Percentiles rank a stretch among this genome's conserved stretches.
phyloP scores from a whole-genome alignment of 176 grass and related monocot genomes.

The Eragrostis nindensis region DNA sequence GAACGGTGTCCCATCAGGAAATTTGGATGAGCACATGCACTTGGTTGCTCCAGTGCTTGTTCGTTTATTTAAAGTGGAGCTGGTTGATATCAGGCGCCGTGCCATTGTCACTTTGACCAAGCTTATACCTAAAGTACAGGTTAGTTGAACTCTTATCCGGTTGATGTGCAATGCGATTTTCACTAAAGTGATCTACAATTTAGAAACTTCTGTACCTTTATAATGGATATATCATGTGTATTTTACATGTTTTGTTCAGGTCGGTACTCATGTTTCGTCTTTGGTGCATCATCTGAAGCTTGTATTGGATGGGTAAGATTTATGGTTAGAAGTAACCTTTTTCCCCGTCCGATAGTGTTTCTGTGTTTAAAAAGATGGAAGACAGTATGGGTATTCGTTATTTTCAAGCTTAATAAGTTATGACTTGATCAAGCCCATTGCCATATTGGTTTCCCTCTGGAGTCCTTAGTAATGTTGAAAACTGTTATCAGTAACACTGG shows the following conservation, averaged over 20 bases:
- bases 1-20: constrained; percentile 54
- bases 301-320: constrained; percentile 94
- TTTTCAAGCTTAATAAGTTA: background rate
- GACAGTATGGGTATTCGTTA: no score
- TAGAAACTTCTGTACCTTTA: constrained; percentile 37
- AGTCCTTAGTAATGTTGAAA: no score
- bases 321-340: constrained; percentile 24
- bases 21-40: constrained; percentile 98
- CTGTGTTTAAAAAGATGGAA: no score
- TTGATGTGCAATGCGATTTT: constrained; percentile 26
- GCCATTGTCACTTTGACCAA: constrained; percentile 86
- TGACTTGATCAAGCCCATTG: background rate
- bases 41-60: constrained; percentile 94
- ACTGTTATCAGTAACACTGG: background rate
- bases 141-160: constrained; percentile 49
- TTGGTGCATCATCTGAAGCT: constrained; percentile 97
- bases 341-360: no score
- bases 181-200: background rate
- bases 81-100: constrained; percentile 71
- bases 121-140: constrained; percentile 97
- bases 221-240: background rate
- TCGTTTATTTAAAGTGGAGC: constrained; percentile 97
- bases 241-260: constrained; percentile 57
- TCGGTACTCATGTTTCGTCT: constrained; percentile 92
- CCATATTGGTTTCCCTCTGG: no score